Evolutionary conservation across 495 filamentous ascomycete species (phyloP), one percentile per base, ranked within the genome.

Genomic region (Trichocladium uniseriatum): DNA sequence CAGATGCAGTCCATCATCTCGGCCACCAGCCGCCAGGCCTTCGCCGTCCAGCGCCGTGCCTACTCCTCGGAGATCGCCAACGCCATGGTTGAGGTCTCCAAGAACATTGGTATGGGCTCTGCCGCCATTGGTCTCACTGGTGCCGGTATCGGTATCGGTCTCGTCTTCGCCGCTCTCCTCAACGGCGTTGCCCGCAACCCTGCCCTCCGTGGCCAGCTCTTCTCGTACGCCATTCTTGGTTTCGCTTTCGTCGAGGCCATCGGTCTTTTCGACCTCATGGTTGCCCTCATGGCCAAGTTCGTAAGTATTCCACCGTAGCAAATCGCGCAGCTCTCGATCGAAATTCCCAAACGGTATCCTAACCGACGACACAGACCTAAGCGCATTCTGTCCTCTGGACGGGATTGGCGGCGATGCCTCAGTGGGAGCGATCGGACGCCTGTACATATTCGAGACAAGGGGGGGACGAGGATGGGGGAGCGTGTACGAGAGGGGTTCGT

Each of bases 241-340:
- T 92, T 92, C 71, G 86, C 87, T 62, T 92, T 92, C 81, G 86
- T 87, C 67, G 87, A 92, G 70, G 87, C 87, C 76, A 92, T 88
- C 59, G 87, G 86, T 80, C 81, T 92, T 63, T 89, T 91, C 84
- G 84, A 87, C 66, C 81, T 91, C 63, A 91, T 91, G 85, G 80
- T 89, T 83, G 83, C 85, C 70, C 83, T 87, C 75, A 87, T 87
- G 83, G 81, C 79, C 79, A 85, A 85, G 78, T 79, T 76, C 71
- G 74, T 79, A 72, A 58, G 72, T 75, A 38, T 52, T 52, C 28
- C 16, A 18, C 44, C 32, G 52, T 41, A 41, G 40, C 37, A 20
- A n/a, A n/a, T n/a, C n/a, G n/a, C n/a, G n/a, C n/a, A n/a, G n/a
- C n/a, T n/a, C n/a, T 32, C 13, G 4, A 27, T 27, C 21, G 29